phyloP scores from a whole-genome alignment of 1,284 basidiomycete species.

The Agroathelia rolfsii region DNA sequence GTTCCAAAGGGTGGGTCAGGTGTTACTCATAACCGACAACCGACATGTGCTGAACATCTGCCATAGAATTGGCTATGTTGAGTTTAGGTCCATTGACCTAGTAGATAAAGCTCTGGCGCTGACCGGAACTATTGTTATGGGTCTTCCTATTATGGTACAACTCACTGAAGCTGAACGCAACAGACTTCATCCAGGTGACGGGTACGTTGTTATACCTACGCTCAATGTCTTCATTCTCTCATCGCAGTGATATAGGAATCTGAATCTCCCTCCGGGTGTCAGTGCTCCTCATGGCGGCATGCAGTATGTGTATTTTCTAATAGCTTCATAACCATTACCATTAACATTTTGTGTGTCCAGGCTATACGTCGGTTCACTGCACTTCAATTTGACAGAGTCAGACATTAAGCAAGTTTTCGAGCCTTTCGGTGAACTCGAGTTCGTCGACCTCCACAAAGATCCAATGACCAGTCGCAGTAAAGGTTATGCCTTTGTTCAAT shows the following conservation, averaged over 20 bases:
- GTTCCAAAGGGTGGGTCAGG: conserved; percentile 92
- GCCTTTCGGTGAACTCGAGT: conserved; percentile 95
- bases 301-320: conserved; percentile 44
- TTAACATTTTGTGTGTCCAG: conserved; percentile 29
- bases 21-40: not conserved
- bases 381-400: conserved; percentile 92
- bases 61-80: conserved; percentile 86
- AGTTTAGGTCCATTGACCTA: conserved; percentile 82
- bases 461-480: conserved; percentile 90
- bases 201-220: conserved; percentile 36
- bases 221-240: conserved; percentile 11
- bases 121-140: conserved; percentile 94
- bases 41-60: conserved; percentile 8
- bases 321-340: not conserved
- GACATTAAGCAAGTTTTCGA: conserved; percentile 98
- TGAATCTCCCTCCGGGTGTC: conserved; percentile 70
- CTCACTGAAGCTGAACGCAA: conserved; percentile 95
- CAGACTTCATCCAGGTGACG: conserved; percentile 75
- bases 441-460: conserved; percentile 95
- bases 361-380: conserved; percentile 92
- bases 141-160: conserved; percentile 93
- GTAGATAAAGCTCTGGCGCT: conserved; percentile 86
- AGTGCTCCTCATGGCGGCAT: conserved; percentile 66
- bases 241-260: conserved; percentile 36
- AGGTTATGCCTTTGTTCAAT: conserved; percentile 98